Base-by-base conservation (phyloP, 2,329 filamentous ascomycete species). In the Lasiodiplodia theobromae region DNA sequence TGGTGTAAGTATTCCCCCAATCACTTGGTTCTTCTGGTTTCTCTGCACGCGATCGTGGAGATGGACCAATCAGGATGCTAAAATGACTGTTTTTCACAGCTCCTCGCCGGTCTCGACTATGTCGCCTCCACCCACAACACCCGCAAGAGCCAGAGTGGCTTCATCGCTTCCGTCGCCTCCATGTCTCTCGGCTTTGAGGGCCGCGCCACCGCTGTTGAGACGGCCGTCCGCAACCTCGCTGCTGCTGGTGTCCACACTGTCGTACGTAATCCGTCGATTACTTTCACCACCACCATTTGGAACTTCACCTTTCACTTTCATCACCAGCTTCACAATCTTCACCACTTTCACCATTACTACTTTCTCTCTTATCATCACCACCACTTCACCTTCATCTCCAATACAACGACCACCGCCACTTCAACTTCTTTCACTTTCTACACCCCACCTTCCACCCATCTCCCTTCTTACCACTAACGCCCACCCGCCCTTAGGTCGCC, bases 91-190 rank as follows among this genome's bases (percentile, higher is more conserved):
- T 4, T 7, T 12, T 1, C 4, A 23, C 34, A 64, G 60, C 47
- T 67, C 71, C 80, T 88, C 70, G 75, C 79, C 31, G 86, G 84
- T 21, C 84, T 87, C 74, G 77, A 84, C 71, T 83, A 76, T 72
- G 81, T 83, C 34, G 75, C 84, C 68, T 71, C 77, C 57, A 76
- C 78, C 54, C 84, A 86, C 76, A 76, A 82, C 52, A 73, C 77
- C 62, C 79, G 82, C 71, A 80, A 79, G 71, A 68, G 71, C 2
- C 67, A 77, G 57, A 72, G 75, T 21, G 75, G 74, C 38, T 83
- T 82, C 70, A 72, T 80, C 10, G 83, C 83, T 40, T 82, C 81
- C 31, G 79, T 84, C 68, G 82, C 84, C 74, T 82, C 77, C 76
- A 82, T 85, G 80, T 82, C 82, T 1, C 80, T 78, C 75, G 79